These are phyloP conservation scores for Plenodomus lindquistii DNA, from an alignment of 2,329 filamentous ascomycete species.

Conservation along the genomic window DNA sequence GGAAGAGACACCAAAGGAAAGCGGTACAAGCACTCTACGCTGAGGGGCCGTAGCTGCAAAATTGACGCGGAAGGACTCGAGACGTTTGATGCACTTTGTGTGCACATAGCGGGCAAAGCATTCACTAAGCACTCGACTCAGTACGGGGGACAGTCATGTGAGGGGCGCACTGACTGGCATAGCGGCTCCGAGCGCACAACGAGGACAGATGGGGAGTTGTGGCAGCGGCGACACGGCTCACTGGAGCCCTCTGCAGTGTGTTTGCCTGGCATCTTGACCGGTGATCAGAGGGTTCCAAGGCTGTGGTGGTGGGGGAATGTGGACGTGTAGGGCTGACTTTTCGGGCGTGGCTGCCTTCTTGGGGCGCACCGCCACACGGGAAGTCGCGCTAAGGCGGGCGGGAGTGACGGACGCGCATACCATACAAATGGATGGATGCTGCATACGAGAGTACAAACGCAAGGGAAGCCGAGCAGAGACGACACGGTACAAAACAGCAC, in stretches of 20 bases:
- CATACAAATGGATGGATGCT: no score
- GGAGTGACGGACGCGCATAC: constrained; percentile 28
- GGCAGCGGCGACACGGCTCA: constrained; percentile 61
- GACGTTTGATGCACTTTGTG: constrained; percentile 79
- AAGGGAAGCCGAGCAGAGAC: no score
- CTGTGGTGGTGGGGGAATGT: constrained; percentile 1
- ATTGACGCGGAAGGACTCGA: constrained; percentile 65
- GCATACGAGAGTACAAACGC: no score
- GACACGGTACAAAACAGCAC: no score
- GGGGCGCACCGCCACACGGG: constrained; percentile 14
- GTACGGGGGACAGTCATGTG: constrained; percentile 6
- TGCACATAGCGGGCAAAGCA: constrained; percentile 81
- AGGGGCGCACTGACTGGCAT: constrained; percentile 55
- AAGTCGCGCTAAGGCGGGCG: constrained; percentile 16
- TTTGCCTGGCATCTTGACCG: constrained; percentile 40
- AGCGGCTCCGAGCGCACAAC: constrained; percentile 62
- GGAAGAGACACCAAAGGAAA: constrained; percentile 85
- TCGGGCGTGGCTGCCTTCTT: constrained; percentile 4
- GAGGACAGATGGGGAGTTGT: constrained; percentile 53
- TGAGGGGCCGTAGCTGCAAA: constrained; percentile 50
- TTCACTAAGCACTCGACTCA: constrained; percentile 50
- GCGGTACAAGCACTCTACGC: constrained; percentile 70
- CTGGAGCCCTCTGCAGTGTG: constrained; percentile 14
- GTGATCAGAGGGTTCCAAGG: constrained; percentile 2
- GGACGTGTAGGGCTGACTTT: constrained; percentile 13